Conservation (phyloP, 2,329 filamentous ascomycete species). For the Xylaria sp. region DNA sequence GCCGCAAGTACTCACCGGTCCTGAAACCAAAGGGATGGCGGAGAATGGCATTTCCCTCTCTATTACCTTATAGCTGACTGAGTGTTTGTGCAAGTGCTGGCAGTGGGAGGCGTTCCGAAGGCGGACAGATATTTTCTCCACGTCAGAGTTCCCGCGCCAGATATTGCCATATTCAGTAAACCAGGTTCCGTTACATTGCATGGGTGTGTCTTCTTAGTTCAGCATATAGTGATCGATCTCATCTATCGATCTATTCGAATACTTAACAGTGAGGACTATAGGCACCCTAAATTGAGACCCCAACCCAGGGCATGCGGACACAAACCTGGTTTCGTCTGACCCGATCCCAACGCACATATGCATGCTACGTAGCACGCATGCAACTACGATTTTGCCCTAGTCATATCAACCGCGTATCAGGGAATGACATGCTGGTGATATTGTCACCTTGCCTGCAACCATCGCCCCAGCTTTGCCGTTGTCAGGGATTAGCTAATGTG, state of each 20-base stretch:
- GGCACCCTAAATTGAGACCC: too few species aligned
- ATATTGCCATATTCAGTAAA: conserved; percentile 8
- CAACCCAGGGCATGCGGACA: too few species aligned
- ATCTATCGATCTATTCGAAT: neutral
- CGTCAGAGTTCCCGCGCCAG: neutral
- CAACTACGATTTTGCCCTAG: neutral
- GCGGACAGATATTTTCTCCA: neutral
- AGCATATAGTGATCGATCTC: too few species aligned
- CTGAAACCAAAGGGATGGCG: neutral
- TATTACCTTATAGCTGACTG: neutral
- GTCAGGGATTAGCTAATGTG: conserved; percentile 7
- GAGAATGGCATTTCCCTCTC: neutral
- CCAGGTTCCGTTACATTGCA: neutral
- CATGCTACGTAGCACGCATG: neutral
- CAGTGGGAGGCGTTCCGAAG: neutral
- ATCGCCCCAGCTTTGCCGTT: neutral
- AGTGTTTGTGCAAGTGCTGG: neutral
- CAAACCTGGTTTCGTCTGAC: too few species aligned
- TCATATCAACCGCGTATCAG: neutral
- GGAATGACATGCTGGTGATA: neutral
- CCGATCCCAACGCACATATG: neutral
- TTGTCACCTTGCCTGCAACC: conserved; percentile 1
- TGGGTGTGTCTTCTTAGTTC: neutral
- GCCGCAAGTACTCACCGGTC: too few species aligned
- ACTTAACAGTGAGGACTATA: too few species aligned